Evolutionary conservation across 768 basidiomycete genomes (phyloP).

Genomic region (Hebeloma cylindrosporum): DNA sequence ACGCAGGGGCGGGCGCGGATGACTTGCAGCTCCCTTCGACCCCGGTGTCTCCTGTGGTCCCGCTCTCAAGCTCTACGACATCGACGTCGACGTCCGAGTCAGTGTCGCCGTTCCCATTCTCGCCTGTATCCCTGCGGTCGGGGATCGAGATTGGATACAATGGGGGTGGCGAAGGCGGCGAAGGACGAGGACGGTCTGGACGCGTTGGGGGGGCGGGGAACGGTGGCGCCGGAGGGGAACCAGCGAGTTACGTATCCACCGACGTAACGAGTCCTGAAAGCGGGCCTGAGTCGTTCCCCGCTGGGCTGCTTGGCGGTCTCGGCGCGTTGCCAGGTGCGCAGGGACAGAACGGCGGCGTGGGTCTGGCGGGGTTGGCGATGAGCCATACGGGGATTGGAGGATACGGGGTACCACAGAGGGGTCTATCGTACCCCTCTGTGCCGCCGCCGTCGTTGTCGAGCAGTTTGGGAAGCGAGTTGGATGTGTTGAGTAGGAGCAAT

Average conservation of each 20-base stretch:
- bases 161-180: not conserved
- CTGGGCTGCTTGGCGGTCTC: conserved; percentile 28
- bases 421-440: conserved; percentile 77
- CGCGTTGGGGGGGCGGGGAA: not conserved
- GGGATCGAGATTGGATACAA: not conserved
- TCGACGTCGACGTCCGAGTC: conserved; percentile 27
- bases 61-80: not conserved
- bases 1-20: too few relatives aligned
- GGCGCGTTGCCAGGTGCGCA: not conserved
- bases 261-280: conserved; percentile 74
- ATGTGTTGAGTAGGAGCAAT: too few relatives aligned
- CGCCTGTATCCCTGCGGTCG: conserved; percentile 65
- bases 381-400: conserved; percentile 8
- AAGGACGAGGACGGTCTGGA: too few relatives aligned
- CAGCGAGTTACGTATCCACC: conserved; percentile 60
- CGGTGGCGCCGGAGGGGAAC: conserved; percentile 33
- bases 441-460: conserved; percentile 82
- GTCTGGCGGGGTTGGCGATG: conserved; percentile 14
- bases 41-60: too few relatives aligned
- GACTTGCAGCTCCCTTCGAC: too few relatives aligned
- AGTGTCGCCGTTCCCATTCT: conserved; percentile 63
- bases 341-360: conserved; percentile 3
- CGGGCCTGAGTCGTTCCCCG: conserved; percentile 62
- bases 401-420: conserved; percentile 25
- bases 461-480: too few relatives aligned